These are phyloP conservation scores for Trifolium fragiferum DNA, from an alignment of 306 rosid species.

Conservation along the genomic window DNA sequence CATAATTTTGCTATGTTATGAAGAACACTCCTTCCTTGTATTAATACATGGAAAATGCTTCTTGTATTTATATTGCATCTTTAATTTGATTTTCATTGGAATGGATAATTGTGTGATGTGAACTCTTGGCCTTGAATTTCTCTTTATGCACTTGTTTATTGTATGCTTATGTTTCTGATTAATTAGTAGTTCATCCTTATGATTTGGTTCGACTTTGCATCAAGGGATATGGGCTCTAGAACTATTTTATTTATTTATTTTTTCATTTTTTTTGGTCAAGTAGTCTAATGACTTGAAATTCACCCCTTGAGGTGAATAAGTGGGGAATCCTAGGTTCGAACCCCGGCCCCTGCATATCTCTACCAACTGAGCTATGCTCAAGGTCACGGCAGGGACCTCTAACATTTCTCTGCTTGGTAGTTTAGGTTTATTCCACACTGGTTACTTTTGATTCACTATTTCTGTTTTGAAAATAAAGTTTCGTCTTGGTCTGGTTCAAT, in stretches of 20 bases:
- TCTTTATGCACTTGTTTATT: slow-evolving; percentile 1
- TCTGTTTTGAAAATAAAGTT: neutral
- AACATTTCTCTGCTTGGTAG: slow-evolving; percentile 26
- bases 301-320: no score
- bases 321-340: no score
- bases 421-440: slow-evolving; percentile 9
- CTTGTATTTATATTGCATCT: neutral
- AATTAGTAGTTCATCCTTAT: slow-evolving; percentile 7
- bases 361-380: no score
- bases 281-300: no score
- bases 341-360: no score
- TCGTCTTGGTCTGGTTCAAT: neutral
- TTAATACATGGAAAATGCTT: slow-evolving; percentile 8
- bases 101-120: slow-evolving; percentile 19
- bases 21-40: neutral
- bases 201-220: slow-evolving; percentile 7
- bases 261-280: no score
- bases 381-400: neutral
- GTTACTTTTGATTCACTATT: slow-evolving; percentile 1
- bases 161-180: slow-evolving; percentile 19
- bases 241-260: neutral
- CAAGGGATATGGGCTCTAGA: neutral
- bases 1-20: neutral
- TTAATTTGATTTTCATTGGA: slow-evolving; percentile 19
- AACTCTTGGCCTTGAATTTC: slow-evolving; percentile 2